A percentile compares a stretch with the other conserved stretches of the same genome.
Evolutionary conservation across 441 rosid species (phyloP).

Genomic region (Erodium trifolium): DNA sequence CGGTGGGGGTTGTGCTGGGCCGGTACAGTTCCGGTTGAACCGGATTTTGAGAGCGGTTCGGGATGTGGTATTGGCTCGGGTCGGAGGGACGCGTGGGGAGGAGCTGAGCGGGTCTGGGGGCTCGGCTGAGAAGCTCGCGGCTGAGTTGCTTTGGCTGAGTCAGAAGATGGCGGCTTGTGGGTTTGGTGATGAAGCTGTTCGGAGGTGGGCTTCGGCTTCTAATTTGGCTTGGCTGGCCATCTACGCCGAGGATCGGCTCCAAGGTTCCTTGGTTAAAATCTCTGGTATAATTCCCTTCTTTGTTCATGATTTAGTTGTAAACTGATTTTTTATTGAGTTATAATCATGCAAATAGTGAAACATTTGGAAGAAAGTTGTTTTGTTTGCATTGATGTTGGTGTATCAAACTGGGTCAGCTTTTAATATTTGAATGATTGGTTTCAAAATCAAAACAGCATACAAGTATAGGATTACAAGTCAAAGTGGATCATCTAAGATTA

Average conservation of each 20-base stretch:
- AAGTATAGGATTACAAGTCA: background rate
- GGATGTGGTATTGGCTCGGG: conserved; percentile 16
- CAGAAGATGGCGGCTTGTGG: conserved; percentile 63
- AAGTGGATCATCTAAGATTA: too few species aligned
- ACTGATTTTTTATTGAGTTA: too few species aligned
- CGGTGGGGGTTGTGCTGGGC: background rate
- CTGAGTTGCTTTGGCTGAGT: conserved; percentile 78
- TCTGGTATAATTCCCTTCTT: conserved; percentile 31
- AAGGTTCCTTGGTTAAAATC: conserved; percentile 52
- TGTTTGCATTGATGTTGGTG: too few species aligned
- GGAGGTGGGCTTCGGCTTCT: conserved; percentile 71
- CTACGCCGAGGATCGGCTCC: conserved; percentile 60
- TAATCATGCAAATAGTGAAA: background rate
- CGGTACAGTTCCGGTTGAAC: conserved; percentile 30
- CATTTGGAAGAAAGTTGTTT: too few species aligned
- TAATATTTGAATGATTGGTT: too few species aligned
- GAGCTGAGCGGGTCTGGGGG: conserved; percentile 20
- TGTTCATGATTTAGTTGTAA: too few species aligned
- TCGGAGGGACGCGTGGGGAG: conserved; percentile 32
- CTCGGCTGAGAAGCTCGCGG: conserved; percentile 61
- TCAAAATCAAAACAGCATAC: background rate
- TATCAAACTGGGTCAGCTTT: too few species aligned
- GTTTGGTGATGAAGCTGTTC: conserved; percentile 56
- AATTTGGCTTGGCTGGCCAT: conserved; percentile 58
- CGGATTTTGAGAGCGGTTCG: conserved; percentile 34